These are phyloP conservation scores for Aspergillus pseudonomiae DNA, from an alignment of 2,329 filamentous ascomycete genomes.

Conservation along the genomic window DNA sequence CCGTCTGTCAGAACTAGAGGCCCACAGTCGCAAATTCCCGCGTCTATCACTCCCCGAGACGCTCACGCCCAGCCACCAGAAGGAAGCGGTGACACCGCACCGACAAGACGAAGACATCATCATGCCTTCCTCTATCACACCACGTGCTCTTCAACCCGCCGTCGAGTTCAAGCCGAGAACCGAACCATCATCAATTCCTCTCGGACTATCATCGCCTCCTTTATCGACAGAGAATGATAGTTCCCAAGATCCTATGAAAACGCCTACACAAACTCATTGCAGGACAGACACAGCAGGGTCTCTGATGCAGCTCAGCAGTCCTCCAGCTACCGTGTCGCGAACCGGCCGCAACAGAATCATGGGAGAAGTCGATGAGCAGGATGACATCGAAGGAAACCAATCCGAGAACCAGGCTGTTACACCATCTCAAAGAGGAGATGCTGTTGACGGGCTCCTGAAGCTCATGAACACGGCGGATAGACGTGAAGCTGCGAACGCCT, in stretches of 20 bases:
- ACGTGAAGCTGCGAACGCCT: constrained; percentile 27
- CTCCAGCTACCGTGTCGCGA: constrained; percentile 33
- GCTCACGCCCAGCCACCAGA: not conserved
- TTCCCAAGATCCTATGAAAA: constrained; percentile 22
- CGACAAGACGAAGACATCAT: not conserved
- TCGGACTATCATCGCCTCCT: constrained; percentile 23
- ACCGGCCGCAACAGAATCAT: constrained; percentile 16
- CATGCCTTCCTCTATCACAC: not conserved
- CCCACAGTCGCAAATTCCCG: constrained; percentile 40
- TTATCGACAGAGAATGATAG: constrained; percentile 17
- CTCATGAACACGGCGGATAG: constrained; percentile 41
- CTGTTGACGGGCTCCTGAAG: constrained; percentile 43
- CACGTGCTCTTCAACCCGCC: constrained; percentile 20
- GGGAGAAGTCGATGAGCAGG: not conserved
- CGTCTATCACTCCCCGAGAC: constrained; percentile 29
- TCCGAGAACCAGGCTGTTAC: constrained; percentile 15
- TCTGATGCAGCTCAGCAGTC: constrained; percentile 41
- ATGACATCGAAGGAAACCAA: not conserved
- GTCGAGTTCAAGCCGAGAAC: constrained; percentile 17
- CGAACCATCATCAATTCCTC: constrained; percentile 11
- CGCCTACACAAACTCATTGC: constrained; percentile 23
- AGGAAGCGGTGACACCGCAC: not conserved
- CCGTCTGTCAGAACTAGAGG: constrained; percentile 45
- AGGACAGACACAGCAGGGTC: constrained; percentile 23
- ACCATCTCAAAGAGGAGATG: constrained; percentile 39